These are phyloP conservation scores for Solanum pennellii DNA, from an alignment of 257 asterid genomes.

Conservation along the genomic window DNA sequence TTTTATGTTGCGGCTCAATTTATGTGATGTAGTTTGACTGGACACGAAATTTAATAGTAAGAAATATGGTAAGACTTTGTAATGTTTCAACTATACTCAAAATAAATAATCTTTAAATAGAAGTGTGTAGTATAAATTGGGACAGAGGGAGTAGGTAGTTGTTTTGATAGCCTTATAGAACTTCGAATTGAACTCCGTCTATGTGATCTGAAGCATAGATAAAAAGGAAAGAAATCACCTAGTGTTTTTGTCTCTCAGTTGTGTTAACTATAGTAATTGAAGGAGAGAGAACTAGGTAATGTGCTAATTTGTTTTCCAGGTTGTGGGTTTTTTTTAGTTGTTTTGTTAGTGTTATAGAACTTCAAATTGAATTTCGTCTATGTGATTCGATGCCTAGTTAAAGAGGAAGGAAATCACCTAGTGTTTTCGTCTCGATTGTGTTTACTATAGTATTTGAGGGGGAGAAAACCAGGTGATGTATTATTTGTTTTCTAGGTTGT, in stretches of 20 bases:
- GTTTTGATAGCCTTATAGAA: neutral
- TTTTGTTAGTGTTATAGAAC: neutral
- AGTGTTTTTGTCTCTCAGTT: neutral
- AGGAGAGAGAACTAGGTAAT: neutral
- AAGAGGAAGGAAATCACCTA: neutral
- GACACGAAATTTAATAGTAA: neutral
- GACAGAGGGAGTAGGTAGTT: neutral
- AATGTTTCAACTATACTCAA: neutral
- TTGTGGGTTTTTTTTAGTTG: neutral
- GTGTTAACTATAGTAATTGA: too few relatives aligned
- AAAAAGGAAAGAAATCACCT: neutral
- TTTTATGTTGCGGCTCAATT: neutral
- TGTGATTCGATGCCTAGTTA: neutral
- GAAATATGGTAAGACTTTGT: neutral
- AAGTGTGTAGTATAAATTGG: neutral
- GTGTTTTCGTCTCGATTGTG: neutral
- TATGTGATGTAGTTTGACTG: neutral
- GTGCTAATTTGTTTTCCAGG: neutral
- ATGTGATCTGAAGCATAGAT: neutral
- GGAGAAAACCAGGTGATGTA: neutral
- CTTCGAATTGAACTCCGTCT: neutral
- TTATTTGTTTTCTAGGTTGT: neutral
- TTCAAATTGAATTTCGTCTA: neutral
- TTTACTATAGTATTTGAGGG: neutral
- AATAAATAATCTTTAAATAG: neutral